Evolutionary conservation across 768 basidiomycete genomes (phyloP), one percentile per base, ranked within the genome.

Genomic region (Amylocystis lapponica): DNA sequence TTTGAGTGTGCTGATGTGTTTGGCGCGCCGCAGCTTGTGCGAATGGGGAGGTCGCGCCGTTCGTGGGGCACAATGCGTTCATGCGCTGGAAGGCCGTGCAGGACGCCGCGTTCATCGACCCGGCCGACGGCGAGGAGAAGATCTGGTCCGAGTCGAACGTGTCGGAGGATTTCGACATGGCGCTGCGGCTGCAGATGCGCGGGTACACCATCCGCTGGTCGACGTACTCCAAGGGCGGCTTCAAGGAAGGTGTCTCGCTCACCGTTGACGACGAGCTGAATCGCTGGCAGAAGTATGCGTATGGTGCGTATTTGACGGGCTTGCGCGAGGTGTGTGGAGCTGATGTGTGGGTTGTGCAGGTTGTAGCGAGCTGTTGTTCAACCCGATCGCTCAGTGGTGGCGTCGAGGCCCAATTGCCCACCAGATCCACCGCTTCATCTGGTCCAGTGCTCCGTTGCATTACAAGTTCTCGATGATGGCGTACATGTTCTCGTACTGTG

Each of bases 241-340:
- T 93, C 70, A 86, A 91, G 66, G 92, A 95, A 61, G 92, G 92
- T 48, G 92, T 95, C 14, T 87, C 85, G 1, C 71, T 95, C 14
- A 92, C 92, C 0, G 80, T 81, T 36, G 89, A 91, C 45, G 92
- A 95, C 54, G 92, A 95, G 63, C 67, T 94, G 12, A 93, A 92
- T 56, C 67, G 92, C 5, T 95, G 92, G 92, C 87, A 93, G 51
- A 95, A 93, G 61, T 89, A 87, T 53, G 74, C 84, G 0, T 88
- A 84, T 61, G 86, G 82, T 75, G 46, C 39, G 71, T 62, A 14
- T 42, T 12, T 42, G 4, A 3, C 23, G 12, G 13, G 16, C 11
- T 14, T 9, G 36, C 34, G 36, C 13, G 39, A 16, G 41, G 25
- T 12, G 16, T 26, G 32, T 19, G 23, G 32, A 51, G 35, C 40